These are phyloP conservation scores for Phytophthora pisi DNA, from an alignment of 352 stramenopile genomes.

Conservation along the genomic window DNA sequence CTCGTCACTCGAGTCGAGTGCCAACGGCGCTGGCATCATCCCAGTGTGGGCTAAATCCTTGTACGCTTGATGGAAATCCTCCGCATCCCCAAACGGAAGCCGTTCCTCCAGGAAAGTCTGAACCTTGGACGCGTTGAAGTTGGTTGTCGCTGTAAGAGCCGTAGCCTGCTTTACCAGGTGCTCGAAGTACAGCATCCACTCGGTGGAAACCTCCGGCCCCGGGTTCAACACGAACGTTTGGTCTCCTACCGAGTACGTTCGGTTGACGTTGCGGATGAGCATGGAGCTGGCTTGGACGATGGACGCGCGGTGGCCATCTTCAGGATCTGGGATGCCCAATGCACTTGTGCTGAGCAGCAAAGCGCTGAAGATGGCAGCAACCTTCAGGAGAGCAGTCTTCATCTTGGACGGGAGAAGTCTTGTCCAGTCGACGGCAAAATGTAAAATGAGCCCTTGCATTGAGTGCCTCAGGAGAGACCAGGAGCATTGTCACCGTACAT, in stretches of 20 bases:
- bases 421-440: constrained; percentile 11
- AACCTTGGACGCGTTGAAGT: constrained; percentile 31
- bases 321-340: constrained; percentile 27
- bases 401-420: background rate
- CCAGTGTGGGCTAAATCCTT: constrained; percentile 25
- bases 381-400: constrained; percentile 9
- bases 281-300: constrained; percentile 26
- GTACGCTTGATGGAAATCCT: constrained; percentile 29
- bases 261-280: constrained; percentile 40
- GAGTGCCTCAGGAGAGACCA: background rate
- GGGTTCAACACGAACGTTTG: constrained; percentile 31
- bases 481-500: background rate
- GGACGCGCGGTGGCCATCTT: constrained; percentile 33
- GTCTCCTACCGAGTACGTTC: constrained; percentile 29
- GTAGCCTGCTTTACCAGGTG: constrained; percentile 27
- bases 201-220: constrained; percentile 24
- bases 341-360: constrained; percentile 4
- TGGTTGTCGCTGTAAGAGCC: constrained; percentile 29
- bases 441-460: constrained; percentile 14
- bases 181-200: constrained; percentile 39
- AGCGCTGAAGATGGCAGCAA: constrained; percentile 1
- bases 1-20: constrained; percentile 42
- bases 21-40: constrained; percentile 28
- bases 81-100: constrained; percentile 12
- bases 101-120: constrained; percentile 25